Evolutionary conservation across 73 alveolate genomes (phyloP).

Genomic region (Paramecium sexaurelia): DNA sequence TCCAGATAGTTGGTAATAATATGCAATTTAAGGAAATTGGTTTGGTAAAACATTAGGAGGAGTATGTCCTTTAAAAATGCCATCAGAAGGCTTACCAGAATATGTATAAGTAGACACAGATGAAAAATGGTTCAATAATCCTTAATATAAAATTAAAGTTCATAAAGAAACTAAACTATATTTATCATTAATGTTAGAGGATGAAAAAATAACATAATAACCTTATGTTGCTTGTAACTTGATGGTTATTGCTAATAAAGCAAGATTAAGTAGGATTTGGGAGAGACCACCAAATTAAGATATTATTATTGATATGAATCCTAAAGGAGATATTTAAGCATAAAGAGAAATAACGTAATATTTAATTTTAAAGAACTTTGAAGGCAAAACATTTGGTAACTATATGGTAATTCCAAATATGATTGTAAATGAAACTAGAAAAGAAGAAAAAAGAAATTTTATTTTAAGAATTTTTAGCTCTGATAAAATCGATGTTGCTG

Average conservation of each 20-base stretch:
- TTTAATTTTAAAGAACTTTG: slow-evolving; percentile 73
- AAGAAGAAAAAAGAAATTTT: slow-evolving; percentile 69
- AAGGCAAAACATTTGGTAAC: slow-evolving; percentile 84
- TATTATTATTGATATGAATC: slow-evolving; percentile 63
- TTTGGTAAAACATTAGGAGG: slow-evolving; percentile 97
- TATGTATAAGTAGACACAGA: slow-evolving; percentile 91
- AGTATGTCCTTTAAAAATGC: slow-evolving; percentile 89
- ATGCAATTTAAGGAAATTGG: slow-evolving; percentile 96
- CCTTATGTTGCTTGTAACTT: slow-evolving; percentile 94
- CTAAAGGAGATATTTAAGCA: slow-evolving; percentile 72
- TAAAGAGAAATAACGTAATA: slow-evolving; percentile 87
- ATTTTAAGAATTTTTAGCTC: slow-evolving; percentile 79
- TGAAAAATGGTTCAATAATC: slow-evolving; percentile 98
- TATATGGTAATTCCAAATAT: slow-evolving; percentile 79
- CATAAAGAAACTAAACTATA: slow-evolving; percentile 92
- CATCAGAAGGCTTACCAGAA: slow-evolving; percentile 77
- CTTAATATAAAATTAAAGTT: slow-evolving; percentile 93
- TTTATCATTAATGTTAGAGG: slow-evolving; percentile 97
- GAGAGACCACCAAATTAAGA: slow-evolving; percentile 76
- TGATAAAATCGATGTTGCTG: slow-evolving; percentile 78
- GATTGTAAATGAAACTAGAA: slow-evolving; percentile 61
- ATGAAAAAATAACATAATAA: slow-evolving; percentile 92
- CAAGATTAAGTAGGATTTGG: slow-evolving; percentile 96
- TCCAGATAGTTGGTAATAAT: slow-evolving; percentile 96
- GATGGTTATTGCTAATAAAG: slow-evolving; percentile 91